These are phyloP conservation scores for Zygoascus ofunaensis DNA, from an alignment of 805 yeast genomes.

Conservation along the genomic window DNA sequence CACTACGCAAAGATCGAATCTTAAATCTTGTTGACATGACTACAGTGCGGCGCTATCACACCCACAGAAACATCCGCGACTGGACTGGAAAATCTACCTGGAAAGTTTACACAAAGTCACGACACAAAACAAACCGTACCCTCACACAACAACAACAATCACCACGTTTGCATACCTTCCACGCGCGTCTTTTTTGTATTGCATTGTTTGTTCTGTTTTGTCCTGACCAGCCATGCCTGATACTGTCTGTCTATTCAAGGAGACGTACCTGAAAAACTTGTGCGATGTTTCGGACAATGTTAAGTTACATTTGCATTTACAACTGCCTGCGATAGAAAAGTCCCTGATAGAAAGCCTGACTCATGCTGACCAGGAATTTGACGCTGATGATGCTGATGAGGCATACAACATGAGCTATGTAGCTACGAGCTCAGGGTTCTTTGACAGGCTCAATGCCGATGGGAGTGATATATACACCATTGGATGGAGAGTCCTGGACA, in stretches of 20 bases:
- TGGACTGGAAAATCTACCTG: no score
- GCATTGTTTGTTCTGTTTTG: no score
- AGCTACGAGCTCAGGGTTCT: slow-evolving; percentile 12
- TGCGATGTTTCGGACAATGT: slow-evolving; percentile 5
- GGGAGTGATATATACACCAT: slow-evolving; percentile 6
- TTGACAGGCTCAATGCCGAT: background rate
- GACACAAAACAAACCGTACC: no score
- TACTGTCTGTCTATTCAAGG: slow-evolving; percentile 15
- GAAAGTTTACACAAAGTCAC: no score
- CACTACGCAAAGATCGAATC: no score
- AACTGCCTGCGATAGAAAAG: slow-evolving; percentile 12
- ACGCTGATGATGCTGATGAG: slow-evolving; percentile 12
- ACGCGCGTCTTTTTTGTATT: no score
- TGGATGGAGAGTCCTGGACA: slow-evolving; percentile 11
- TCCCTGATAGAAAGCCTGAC: background rate
- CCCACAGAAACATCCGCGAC: no score
- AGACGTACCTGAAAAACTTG: slow-evolving; percentile 9
- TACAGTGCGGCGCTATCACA: no score
- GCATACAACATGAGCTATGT: slow-evolving; percentile 13
- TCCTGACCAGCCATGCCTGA: background rate
- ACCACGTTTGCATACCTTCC: no score
- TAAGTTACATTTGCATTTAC: slow-evolving; percentile 8
- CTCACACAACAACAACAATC: no score
- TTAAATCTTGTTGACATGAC: no score
- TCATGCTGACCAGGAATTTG: slow-evolving; percentile 1